Base-by-base conservation (phyloP, 768 basidiomycete species). In the Rickenella mellea region DNA sequence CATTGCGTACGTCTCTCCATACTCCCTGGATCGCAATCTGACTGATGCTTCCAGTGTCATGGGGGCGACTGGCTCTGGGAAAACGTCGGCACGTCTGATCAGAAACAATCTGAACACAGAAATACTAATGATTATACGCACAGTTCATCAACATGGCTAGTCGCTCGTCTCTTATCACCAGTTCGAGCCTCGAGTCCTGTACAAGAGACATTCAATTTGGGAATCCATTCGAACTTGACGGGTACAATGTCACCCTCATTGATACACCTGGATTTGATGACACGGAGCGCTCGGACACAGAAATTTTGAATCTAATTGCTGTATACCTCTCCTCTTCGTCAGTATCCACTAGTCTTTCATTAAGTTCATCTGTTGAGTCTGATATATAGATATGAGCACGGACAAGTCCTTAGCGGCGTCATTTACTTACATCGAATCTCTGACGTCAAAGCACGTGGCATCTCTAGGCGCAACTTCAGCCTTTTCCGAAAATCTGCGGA, bases 111-210 rank as follows among this genome's bases (percentile, higher is more conserved):
- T 27, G 40, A 27, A 51, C 26, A 8, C 6, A 26, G 39, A 11
- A 38, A 43, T 51, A 38, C 54, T 5, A 6, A 6, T 33, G 38
- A 22, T 21, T 25, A 12, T n/a, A n/a, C n/a, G n/a, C 6, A 19
- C 46, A 76, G 76, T 76, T 78, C 42, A 71, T 77, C 53, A 77
- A 77, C 46, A 50, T 66, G 5, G 59, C 67, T 35, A 77, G 74
- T 49, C 72, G 71, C 8, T 71, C 72, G 8, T 52, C 60, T 29
- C 50, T 78, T 17, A 58, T 58, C 11, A 65, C 77, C 12, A 72
- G 74, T 17, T 54, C 51, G 5, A 64, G 65, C 4, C 57, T 76
- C 24, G 59, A 68, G 41, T 78, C 76, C 12, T 77, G 72, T 47
- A 79, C 77, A 0, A 59, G 54, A 33, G 58, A 59, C 8, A 68